A percentile compares a stretch with the other conserved stretches of the same genome.
Evolutionary conservation across 371 early-diverging fungal species (phyloP).

Genomic region (Mucor velutinosus): DNA sequence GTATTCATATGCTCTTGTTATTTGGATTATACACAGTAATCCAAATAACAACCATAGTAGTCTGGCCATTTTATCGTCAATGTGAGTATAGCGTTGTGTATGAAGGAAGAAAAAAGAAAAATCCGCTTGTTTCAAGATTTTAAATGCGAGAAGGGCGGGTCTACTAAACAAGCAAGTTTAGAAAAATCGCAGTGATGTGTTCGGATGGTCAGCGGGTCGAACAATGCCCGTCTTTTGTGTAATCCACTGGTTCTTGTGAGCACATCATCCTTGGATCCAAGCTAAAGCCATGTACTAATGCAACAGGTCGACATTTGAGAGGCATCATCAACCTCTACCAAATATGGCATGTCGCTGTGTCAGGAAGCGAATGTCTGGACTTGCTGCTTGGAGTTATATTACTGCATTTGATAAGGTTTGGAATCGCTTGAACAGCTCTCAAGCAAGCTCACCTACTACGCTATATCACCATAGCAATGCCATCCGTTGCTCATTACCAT

Average conservation of each 20-base stretch:
- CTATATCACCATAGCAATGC: background rate
- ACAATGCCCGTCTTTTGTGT: background rate
- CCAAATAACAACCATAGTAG: background rate
- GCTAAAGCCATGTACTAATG: background rate
- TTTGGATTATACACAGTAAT: background rate
- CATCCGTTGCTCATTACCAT: background rate
- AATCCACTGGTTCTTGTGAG: background rate
- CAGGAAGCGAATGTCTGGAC: no score
- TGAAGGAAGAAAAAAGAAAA: background rate
- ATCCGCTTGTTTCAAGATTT: slow-evolving; percentile 1
- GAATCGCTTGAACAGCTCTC: background rate
- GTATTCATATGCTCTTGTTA: slow-evolving; percentile 1
- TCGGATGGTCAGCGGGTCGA: background rate
- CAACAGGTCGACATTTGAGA: background rate
- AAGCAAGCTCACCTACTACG: background rate
- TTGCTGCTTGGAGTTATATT: no score
- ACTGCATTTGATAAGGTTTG: background rate
- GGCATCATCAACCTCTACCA: no score
- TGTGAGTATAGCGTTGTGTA: background rate
- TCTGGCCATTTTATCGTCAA: background rate
- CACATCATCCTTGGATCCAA: background rate
- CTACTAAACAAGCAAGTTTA: background rate
- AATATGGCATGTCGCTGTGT: no score
- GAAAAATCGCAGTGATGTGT: background rate
- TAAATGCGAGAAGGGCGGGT: background rate